These are phyloP conservation scores for Limnomonas spitsbergensis DNA, from an alignment of 139 green algal species.

Conservation along the genomic window DNA sequence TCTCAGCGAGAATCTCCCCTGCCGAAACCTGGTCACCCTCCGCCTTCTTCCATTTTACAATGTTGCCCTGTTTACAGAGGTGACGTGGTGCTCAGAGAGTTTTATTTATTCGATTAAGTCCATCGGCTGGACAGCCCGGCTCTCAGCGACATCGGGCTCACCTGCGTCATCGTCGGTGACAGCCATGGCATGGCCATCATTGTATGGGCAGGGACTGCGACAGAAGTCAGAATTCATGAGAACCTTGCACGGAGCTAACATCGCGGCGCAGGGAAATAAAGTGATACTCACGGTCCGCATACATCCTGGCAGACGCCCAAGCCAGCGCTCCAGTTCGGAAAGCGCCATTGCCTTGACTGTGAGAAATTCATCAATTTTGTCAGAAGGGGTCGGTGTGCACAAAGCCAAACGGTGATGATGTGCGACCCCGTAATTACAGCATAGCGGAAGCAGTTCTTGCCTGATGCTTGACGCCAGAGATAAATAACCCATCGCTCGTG, in stretches of 20 bases:
- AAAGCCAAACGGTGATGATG: background rate
- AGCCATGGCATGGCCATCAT: slow-evolving; percentile 83
- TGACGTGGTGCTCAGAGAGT: slow-evolving; percentile 11
- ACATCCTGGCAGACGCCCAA: background rate
- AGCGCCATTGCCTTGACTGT: too few relatives aligned
- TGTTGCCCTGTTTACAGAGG: slow-evolving; percentile 71
- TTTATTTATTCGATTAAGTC: slow-evolving; percentile 56
- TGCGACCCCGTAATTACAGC: background rate
- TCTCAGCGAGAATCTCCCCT: slow-evolving; percentile 69
- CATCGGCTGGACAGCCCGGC: slow-evolving; percentile 41
- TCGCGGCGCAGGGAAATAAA: background rate
- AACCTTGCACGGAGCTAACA: too few relatives aligned
- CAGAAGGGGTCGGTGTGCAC: background rate
- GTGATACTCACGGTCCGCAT: background rate
- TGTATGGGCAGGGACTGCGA: slow-evolving; percentile 47
- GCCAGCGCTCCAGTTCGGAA: background rate
- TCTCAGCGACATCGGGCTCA: slow-evolving; percentile 11
- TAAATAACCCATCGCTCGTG: background rate
- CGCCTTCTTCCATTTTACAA: slow-evolving; percentile 80
- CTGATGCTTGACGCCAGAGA: background rate
- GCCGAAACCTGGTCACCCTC: slow-evolving; percentile 48
- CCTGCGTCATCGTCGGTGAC: slow-evolving; percentile 88
- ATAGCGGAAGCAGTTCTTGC: background rate
- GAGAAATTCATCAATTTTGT: background rate
- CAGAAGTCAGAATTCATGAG: background rate